These are phyloP conservation scores for Irpex lacteus DNA, from an alignment of 1,284 basidiomycete genomes.

Conservation along the genomic window DNA sequence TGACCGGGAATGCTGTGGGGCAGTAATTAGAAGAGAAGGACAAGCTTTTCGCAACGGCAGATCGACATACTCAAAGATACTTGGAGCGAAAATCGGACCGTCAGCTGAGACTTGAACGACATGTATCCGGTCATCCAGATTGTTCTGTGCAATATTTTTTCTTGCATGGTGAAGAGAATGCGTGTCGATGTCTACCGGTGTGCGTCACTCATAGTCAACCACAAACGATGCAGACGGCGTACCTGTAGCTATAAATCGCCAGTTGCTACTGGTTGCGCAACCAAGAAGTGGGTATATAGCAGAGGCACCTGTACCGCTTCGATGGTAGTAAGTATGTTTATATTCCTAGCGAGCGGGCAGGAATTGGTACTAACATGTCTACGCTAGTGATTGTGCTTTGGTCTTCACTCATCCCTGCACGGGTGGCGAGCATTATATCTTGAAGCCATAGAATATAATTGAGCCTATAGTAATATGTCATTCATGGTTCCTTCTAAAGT, in stretches of 20 bases:
- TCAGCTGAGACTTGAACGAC: slow-evolving; percentile 39
- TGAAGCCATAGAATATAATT: slow-evolving; percentile 79
- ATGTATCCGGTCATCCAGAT: slow-evolving; percentile 46
- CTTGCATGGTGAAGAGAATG: slow-evolving; percentile 53
- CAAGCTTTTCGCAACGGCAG: background rate
- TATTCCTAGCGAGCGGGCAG: background rate
- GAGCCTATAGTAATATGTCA: slow-evolving; percentile 42
- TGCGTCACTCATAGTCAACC: background rate
- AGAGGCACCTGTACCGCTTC: slow-evolving; percentile 87
- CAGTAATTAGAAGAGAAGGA: background rate
- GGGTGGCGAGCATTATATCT: slow-evolving; percentile 42
- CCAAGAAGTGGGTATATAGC: slow-evolving; percentile 87
- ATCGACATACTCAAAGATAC: slow-evolving; percentile 1
- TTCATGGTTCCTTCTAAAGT: background rate
- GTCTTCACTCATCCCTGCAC: background rate
- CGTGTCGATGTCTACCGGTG: slow-evolving; percentile 61
- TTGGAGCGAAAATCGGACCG: slow-evolving; percentile 43
- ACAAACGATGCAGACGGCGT: slow-evolving; percentile 10
- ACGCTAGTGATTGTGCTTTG: slow-evolving; percentile 34
- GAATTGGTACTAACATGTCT: slow-evolving; percentile 45
- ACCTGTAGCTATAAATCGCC: slow-evolving; percentile 76
- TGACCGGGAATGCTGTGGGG: background rate
- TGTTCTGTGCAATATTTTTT: slow-evolving; percentile 54
- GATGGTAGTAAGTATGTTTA: slow-evolving; percentile 2
- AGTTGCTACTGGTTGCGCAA: slow-evolving; percentile 51